Conservation (phyloP, 2,329 filamentous ascomycete genomes). For the Beauveria rudraprayagi region DNA sequence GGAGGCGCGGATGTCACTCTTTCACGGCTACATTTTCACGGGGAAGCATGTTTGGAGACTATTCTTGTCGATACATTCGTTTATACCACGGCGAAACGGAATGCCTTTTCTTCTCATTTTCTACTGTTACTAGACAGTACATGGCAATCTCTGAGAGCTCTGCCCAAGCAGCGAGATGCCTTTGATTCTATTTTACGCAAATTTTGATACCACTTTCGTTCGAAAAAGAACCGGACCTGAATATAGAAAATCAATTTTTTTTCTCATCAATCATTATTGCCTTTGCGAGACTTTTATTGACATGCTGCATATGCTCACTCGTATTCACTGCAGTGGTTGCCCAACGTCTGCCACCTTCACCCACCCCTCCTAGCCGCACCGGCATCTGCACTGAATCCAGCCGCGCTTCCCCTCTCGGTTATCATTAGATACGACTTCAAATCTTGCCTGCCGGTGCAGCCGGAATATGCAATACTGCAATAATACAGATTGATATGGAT, state of each 20-base stretch:
- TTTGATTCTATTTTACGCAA: neutral
- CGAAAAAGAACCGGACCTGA: neutral
- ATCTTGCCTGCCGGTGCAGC: too few relatives aligned
- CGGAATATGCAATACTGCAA: too few relatives aligned
- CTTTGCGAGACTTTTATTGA: too few relatives aligned
- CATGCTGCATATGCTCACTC: too few relatives aligned
- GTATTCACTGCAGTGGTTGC: too few relatives aligned
- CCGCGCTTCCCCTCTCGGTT: too few relatives aligned
- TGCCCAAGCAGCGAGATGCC: neutral
- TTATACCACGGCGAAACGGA: neutral
- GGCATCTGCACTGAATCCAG: too few relatives aligned
- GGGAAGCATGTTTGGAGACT: constrained; percentile 25
- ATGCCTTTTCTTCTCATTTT: neutral
- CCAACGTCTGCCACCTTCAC: too few relatives aligned
- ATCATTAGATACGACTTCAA: too few relatives aligned
- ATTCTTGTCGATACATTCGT: constrained; percentile 9
- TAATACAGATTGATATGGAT: too few relatives aligned
- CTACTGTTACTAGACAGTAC: neutral
- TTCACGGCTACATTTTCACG: constrained; percentile 14
- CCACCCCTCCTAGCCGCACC: too few relatives aligned
- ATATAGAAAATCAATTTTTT: neutral
- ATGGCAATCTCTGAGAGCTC: neutral
- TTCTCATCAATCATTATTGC: neutral
- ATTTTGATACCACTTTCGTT: constrained; percentile 4
- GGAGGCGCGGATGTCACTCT: neutral